These are phyloP conservation scores for Linderniella brevidens DNA, from an alignment of 257 asterid species.

Conservation along the genomic window DNA sequence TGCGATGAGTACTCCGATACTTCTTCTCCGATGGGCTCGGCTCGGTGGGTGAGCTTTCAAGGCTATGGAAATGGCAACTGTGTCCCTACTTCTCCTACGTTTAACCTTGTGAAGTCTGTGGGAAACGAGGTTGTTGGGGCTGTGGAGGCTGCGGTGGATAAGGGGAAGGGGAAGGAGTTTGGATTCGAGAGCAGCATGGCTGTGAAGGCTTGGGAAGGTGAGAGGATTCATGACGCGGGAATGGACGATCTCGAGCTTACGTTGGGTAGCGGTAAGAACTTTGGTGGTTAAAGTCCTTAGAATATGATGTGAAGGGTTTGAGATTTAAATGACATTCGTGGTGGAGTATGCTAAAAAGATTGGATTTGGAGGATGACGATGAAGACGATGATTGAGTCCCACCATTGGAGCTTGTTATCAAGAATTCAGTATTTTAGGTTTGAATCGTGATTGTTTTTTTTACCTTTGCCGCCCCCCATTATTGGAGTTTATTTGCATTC, in stretches of 20 bases:
- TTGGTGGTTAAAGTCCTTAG: too few relatives aligned
- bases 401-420: too few relatives aligned
- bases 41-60: slow-evolving; percentile 91
- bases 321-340: too few relatives aligned
- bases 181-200: slow-evolving; percentile 46
- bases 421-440: too few relatives aligned
- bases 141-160: slow-evolving; percentile 43
- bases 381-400: too few relatives aligned
- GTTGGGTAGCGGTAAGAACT: slow-evolving; percentile 30
- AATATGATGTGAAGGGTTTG: too few relatives aligned
- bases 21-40: slow-evolving; percentile 76
- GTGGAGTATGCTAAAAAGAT: too few relatives aligned
- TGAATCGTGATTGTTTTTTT: too few relatives aligned
- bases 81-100: slow-evolving; percentile 74
- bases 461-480: too few relatives aligned
- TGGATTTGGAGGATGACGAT: too few relatives aligned
- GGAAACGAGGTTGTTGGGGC: slow-evolving; percentile 10
- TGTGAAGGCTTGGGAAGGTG: slow-evolving; percentile 98
- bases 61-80: slow-evolving; percentile 24
- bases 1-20: slow-evolving; percentile 76
- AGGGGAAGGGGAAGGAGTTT: slow-evolving; percentile 55
- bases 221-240: slow-evolving; percentile 85
- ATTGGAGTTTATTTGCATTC: too few relatives aligned
- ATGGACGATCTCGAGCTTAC: slow-evolving; percentile 90
- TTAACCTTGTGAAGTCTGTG: slow-evolving; percentile 61